These are phyloP conservation scores for Chrysochromulina parva DNA, from an alignment of 78 protist genomes.

Conservation along the genomic window DNA sequence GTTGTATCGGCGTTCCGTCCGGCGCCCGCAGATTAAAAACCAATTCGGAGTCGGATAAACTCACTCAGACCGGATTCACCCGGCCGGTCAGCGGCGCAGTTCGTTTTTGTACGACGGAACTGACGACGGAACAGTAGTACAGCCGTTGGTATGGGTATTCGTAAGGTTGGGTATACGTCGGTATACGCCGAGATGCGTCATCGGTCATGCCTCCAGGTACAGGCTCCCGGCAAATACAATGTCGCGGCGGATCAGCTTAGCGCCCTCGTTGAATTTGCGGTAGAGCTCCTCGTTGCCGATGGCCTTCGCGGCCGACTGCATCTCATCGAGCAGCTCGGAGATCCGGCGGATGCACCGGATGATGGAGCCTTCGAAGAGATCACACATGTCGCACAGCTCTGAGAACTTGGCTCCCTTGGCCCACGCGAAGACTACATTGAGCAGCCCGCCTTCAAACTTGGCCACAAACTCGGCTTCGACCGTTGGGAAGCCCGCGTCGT, in stretches of 20 bases:
- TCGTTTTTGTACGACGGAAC: too few relatives aligned
- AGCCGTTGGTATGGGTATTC: too few relatives aligned
- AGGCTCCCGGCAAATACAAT: constrained; percentile 94
- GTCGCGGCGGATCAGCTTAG: constrained; percentile 64
- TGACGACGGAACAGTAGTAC: too few relatives aligned
- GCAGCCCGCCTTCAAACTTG: constrained; percentile 71
- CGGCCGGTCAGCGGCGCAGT: too few relatives aligned
- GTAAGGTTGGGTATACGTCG: too few relatives aligned
- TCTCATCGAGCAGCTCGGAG: constrained; percentile 91
- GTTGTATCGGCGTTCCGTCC: too few relatives aligned
- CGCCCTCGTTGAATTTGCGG: constrained; percentile 65
- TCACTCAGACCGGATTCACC: too few relatives aligned
- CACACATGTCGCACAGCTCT: constrained; percentile 79
- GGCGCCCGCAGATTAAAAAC: too few relatives aligned
- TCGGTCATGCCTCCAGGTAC: constrained; percentile 48
- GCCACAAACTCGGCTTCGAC: constrained; percentile 72
- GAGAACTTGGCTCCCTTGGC: constrained; percentile 81
- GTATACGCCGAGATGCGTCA: too few relatives aligned
- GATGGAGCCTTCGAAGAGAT: constrained; percentile 90
- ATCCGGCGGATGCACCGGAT: constrained; percentile 80
- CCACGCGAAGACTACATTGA: constrained; percentile 76
- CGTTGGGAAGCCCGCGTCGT: constrained; percentile 73
- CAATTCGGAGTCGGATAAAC: too few relatives aligned
- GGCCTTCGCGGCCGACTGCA: constrained; percentile 82
- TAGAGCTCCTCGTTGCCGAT: constrained; percentile 89